Base-by-base conservation (phyloP, 176 grass and related monocot species). In the Neostapfia colusana region DNA sequence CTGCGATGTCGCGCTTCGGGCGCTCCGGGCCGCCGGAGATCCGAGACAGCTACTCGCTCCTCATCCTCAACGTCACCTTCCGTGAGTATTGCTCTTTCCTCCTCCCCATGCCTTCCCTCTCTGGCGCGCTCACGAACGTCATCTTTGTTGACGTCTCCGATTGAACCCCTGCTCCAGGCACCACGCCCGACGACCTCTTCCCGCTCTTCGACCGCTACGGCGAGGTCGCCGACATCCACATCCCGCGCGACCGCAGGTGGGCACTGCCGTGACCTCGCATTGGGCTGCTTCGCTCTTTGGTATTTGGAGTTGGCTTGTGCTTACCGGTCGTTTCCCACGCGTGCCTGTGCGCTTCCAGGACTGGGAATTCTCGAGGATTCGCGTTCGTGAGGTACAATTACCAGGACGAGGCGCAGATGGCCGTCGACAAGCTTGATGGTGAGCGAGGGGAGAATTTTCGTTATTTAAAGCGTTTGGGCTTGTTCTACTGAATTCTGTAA, bases 311-410 rank as follows among this genome's bases (percentile, higher is more conserved):
- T 61, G 36, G 23, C 39, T 72, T 78, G 46, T 72, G 59, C 78
- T 67, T 25, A 25, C 45, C 16, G 13, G 34, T 21, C 10, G 67
- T 56, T 66, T 59, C 26, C 50, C 79, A 53, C 61, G 5, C n/a
- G 8, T 77, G 3, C 56, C 20, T 73, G 6, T 44, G n/a, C 78
- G 20, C 56, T n/a, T 81, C 34, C 78, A 91, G 90, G 81, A 91
- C 74, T 71, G 93, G 93, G 43, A 84, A 96, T 67, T 89, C 87
- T 24, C 80, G 93, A 23, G 93, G 93, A 4, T 96, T 96, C 35
- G 93, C 84, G 18, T 96, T 96, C 65, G 93, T 96, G 74, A 89
- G 92, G 77, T 96, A 96, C 81, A 96, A 96, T 21, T 78, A 88
- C 71, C 81, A 85, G 78, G 89, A 96, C 67, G 93, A 96, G 70